Conservation (phyloP, 2,329 filamentous ascomycete species). For the Talaromyces sp. region DNA sequence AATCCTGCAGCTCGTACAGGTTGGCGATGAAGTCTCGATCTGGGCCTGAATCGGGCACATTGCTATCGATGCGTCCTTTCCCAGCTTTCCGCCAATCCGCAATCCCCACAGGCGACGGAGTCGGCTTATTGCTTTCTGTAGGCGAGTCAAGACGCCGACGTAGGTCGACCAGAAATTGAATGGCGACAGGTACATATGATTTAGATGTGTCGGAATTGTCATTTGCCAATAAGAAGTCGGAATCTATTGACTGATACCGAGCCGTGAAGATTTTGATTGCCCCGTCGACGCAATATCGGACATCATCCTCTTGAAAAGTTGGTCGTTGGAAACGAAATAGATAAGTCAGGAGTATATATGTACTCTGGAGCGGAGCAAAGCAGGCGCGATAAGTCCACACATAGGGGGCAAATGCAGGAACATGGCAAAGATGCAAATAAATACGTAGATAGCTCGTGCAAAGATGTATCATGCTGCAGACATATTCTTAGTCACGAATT, state of each 20-base stretch:
- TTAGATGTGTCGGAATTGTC: not conserved
- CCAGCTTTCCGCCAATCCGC: not conserved
- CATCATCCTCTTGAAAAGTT: not conserved
- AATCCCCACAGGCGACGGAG: not conserved
- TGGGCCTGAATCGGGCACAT: not conserved
- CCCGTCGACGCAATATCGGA: not conserved
- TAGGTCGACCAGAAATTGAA: not conserved
- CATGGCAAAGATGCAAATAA: not conserved
- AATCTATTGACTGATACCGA: not conserved
- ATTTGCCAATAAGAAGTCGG: not conserved
- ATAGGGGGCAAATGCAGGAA: not conserved
- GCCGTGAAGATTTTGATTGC: not conserved
- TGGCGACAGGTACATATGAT: not conserved
- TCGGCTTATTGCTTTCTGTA: not conserved
- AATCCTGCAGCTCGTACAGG: not conserved
- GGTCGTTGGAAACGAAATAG: not conserved
- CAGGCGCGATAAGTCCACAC: not conserved
- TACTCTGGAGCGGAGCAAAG: not conserved
- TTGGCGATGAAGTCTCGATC: not conserved
- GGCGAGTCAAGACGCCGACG: not conserved
- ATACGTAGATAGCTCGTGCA: not conserved
- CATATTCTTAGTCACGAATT: not conserved
- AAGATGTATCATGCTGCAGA: not conserved
- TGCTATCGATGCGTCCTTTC: not conserved
- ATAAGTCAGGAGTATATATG: not conserved